Evolutionary conservation across 441 rosid genomes (phyloP).

Genomic region (Viola pubescens): DNA sequence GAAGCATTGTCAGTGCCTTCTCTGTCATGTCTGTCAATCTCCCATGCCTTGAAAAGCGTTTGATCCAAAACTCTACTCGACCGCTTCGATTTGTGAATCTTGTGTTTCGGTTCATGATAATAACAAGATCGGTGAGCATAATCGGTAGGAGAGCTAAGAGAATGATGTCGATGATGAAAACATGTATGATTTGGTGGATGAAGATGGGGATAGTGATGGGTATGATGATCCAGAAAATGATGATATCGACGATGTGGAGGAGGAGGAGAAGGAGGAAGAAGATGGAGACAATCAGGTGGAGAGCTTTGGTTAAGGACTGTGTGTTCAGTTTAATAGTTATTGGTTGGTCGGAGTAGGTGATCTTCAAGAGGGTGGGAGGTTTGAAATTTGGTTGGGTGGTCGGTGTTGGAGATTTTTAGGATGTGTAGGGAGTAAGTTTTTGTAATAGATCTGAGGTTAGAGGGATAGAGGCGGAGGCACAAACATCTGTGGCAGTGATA

Average conservation of each 20-base stretch:
- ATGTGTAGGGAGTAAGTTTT: too few relatives aligned
- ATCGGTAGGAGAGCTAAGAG: conserved; percentile 2
- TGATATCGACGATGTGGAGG: conserved; percentile 12
- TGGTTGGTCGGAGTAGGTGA: too few relatives aligned
- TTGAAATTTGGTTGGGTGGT: too few relatives aligned
- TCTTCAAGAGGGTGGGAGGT: too few relatives aligned
- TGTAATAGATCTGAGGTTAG: too few relatives aligned
- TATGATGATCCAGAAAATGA: conserved; percentile 21
- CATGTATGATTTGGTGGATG: background rate
- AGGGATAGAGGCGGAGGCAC: too few relatives aligned
- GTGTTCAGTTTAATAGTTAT: too few relatives aligned
- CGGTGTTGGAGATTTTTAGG: too few relatives aligned
- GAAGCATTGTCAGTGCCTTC: conserved; percentile 56
- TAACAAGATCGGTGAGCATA: background rate
- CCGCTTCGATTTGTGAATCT: conserved; percentile 52
- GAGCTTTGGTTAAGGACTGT: too few relatives aligned
- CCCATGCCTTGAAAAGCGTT: conserved; percentile 73
- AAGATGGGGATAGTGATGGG: background rate
- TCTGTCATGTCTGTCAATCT: conserved; percentile 58
- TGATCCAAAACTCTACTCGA: conserved; percentile 50
- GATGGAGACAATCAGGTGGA: conserved; percentile 8
- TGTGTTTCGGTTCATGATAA: conserved; percentile 25
- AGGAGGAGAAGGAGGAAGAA: conserved; percentile 27
- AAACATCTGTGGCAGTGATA: too few relatives aligned
- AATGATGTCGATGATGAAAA: background rate